Base-by-base conservation (phyloP, 1,284 basidiomycete species). In the Apiotrichum domesticum region DNA sequence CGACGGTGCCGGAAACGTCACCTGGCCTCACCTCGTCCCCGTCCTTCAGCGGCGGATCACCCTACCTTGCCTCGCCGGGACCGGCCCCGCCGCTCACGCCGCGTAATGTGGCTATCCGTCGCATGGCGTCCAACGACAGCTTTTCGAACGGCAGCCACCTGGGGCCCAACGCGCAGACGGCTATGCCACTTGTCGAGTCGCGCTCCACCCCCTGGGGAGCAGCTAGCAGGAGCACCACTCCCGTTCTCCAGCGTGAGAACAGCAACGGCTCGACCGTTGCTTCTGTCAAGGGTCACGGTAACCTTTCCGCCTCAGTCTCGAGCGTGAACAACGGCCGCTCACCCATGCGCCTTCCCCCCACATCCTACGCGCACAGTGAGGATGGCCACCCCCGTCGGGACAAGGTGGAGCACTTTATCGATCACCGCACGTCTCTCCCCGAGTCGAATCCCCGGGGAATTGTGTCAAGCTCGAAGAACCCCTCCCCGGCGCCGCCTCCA, bases 281-380 rank as follows among this genome's bases (percentile, higher is more conserved):
- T 13, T 51, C 49, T 13, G 3, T 4, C 34, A 29, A 33, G 11
- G 13, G 35, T 8, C 6, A 9, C 11, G 6, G 5, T 15, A 3
- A 9, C 14, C 11, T 37, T 34, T 29, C 11, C 46, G 11, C 14
- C 14, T 35, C 41, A 14, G 9, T 15, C 10, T 11, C 41, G 14
- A 14, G 6, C 32, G 33, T 9, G 7, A 1, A 32, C 21, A 7
- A 42, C n/a, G n/a, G n/a, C 9, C 33, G 37, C 6, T 29, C 41
- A 8, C 33, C 35, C 11, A 4, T n/a, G 7, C 46, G 46, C 15
- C 46, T 48, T 8, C 51, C 51, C 34, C 42, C 51, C 6, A 29
- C 40, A 1, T 35, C 51, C 34, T 52, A 39, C 51, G 35, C 51
- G 14, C 51, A 40, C 13, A 46, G 44, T 35, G 51, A 52, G 21